Conservation (phyloP, 2,329 filamentous ascomycete species). For the Fusarium domesticum region DNA sequence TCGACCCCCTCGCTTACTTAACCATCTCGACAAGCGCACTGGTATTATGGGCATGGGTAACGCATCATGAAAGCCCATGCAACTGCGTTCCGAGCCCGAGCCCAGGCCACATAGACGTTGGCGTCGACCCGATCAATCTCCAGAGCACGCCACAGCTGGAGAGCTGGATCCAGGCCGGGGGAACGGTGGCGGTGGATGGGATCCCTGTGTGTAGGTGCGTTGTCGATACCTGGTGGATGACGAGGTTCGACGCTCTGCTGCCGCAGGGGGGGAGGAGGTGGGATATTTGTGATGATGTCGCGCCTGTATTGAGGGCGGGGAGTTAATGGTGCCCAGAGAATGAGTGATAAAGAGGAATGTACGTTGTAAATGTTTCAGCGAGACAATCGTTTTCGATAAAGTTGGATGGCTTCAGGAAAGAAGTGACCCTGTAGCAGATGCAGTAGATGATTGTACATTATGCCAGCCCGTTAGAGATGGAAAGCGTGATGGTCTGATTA, state of each 20-base stretch:
- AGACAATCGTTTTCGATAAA: not conserved
- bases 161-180: slow-evolving; percentile 28
- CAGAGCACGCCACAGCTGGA: slow-evolving; percentile 29
- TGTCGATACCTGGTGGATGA: slow-evolving; percentile 25
- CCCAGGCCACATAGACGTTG: slow-evolving; percentile 25
- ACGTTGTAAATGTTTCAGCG: not conserved
- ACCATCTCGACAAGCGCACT: slow-evolving; percentile 32
- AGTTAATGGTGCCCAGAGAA: slow-evolving; percentile 17
- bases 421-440: too few relatives aligned
- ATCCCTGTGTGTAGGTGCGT: slow-evolving; percentile 34
- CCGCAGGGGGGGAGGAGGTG: slow-evolving; percentile 19
- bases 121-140: slow-evolving; percentile 18
- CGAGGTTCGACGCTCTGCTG: slow-evolving; percentile 21
- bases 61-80: slow-evolving; percentile 26
- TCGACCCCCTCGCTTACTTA: slow-evolving; percentile 37
- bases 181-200: slow-evolving; percentile 26
- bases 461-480: too few relatives aligned
- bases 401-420: too few relatives aligned
- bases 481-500: too few relatives aligned
- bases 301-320: slow-evolving; percentile 18
- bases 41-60: slow-evolving; percentile 38
- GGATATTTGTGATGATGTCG: slow-evolving; percentile 21
- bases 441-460: too few relatives aligned
- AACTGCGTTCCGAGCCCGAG: slow-evolving; percentile 30
- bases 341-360: too few relatives aligned